Evolutionary conservation across 1,139 yeast genomes (phyloP), one percentile per base, ranked within the genome.

Genomic region (Debaryomyces fabryi): DNA sequence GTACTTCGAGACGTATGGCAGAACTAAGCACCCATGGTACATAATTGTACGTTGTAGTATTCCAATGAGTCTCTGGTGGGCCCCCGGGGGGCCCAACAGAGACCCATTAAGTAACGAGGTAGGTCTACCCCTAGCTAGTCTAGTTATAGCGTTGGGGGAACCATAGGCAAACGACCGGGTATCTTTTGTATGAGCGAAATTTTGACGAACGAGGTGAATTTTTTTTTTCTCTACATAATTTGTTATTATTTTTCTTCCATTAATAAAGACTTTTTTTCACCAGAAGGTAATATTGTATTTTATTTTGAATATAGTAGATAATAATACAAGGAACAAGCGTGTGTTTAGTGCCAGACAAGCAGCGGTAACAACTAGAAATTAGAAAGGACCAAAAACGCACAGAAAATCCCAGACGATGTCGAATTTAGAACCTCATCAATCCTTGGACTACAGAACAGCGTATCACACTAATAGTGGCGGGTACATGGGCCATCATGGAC

Each of bases 401-500:
- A 29, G 25, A 35, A 12, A 39, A 12, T 23, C 21, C 12, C 23
- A 30, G 18, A 29, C 25, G 20, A 51, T 51, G 54, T 51, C 54
- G 23, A 51, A 49, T 23, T 46, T 49, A 40, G 52, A 49, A 21
- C 44, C 48, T 32, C 53, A 50, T 21, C 46, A 39, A 39, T 44
- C 44, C 21, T 39, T 49, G 25, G 54, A 51, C 36, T 51, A 49
- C 46, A 47, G 51, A 35, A 32, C 49, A 20, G 37, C 47, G 21
- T 51, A 51, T 29, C 52, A 49, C 24, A 42, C 40, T 12, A 43
- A 37, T 6, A 29, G 39, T 16, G 47, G 44, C 15, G 24, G 35
- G 21, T 45, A 45, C 25, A 20, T 41, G 38, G 43, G 39, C 24
- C 48, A 40, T 20, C 44, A 29, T 23, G 27, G 34, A 2, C 42